Conservation (phyloP, 805 yeast genomes). For the Pichia membranifaciens region DNA sequence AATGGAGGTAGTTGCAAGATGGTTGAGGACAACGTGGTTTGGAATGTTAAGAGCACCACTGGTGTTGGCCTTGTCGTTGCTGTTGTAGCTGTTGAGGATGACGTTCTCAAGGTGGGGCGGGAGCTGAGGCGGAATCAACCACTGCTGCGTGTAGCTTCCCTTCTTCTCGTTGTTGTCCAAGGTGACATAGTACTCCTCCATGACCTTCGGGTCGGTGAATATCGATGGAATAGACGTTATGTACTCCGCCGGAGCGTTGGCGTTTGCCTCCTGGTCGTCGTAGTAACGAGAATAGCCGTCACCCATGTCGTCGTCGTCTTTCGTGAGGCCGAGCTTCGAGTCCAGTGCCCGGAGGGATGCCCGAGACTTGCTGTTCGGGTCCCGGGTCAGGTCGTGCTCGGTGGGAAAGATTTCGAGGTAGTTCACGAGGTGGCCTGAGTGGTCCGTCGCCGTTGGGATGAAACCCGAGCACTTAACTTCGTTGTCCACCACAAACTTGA, state of each 20-base stretch:
- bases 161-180: slow-evolving; percentile 43
- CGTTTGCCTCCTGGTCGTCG: slow-evolving; percentile 33
- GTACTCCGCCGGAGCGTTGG: slow-evolving; percentile 37
- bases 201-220: slow-evolving; percentile 77
- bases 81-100: slow-evolving; percentile 68
- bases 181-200: slow-evolving; percentile 80
- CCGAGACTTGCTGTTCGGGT: slow-evolving; percentile 22
- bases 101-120: slow-evolving; percentile 97
- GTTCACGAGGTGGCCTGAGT: slow-evolving; percentile 92
- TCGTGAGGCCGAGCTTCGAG: slow-evolving; percentile 56
- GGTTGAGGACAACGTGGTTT: slow-evolving; percentile 89
- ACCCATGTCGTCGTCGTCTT: slow-evolving; percentile 78
- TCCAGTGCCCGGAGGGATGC: slow-evolving; percentile 39
- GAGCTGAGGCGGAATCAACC: slow-evolving; percentile 87
- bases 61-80: slow-evolving; percentile 66
- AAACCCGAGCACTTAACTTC: slow-evolving; percentile 84
- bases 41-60: slow-evolving; percentile 90
- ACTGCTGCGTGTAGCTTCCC: slow-evolving; percentile 27
- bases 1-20: slow-evolving; percentile 91
- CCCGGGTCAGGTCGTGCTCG: slow-evolving; percentile 24
- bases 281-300: slow-evolving; percentile 73
- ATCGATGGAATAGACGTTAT: slow-evolving; percentile 68
- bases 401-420: slow-evolving; percentile 63
- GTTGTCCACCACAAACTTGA: slow-evolving; percentile 90
- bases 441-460: slow-evolving; percentile 95